These are phyloP conservation scores for Cryptococcus sp. DNA, from an alignment of 1,284 basidiomycete genomes.

Conservation along the genomic window DNA sequence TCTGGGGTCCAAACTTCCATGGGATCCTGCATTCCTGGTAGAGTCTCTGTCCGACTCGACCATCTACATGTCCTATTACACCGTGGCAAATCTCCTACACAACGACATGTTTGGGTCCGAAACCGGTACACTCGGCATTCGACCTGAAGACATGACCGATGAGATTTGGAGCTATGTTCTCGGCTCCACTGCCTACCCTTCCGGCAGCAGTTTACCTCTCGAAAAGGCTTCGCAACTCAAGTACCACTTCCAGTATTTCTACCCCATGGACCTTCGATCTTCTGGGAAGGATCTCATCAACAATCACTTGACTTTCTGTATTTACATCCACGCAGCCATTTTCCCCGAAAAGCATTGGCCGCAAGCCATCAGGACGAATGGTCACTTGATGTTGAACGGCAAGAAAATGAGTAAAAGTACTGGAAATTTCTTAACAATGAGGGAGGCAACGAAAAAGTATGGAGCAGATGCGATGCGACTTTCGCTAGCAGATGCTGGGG, in stretches of 20 bases:
- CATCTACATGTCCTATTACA: conserved; percentile 99
- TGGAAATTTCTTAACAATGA: conserved; percentile 53
- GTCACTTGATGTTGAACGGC: conserved; percentile 96
- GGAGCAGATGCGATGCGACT: conserved; percentile 69
- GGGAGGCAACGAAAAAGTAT: conserved; percentile 49
- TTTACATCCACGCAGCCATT: conserved; percentile 91
- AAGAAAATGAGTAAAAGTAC: conserved; percentile 99
- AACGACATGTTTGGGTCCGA: conserved; percentile 71
- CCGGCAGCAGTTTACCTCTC: conserved; percentile 56
- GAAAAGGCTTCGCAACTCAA: conserved; percentile 81
- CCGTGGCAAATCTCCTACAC: conserved; percentile 83
- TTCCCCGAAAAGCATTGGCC: conserved; percentile 96
- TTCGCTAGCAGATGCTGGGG: conserved; percentile 92
- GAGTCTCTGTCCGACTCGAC: conserved; percentile 97
- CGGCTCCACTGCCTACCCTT: conserved; percentile 70
- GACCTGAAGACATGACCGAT: conserved; percentile 89
- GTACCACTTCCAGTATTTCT: conserved; percentile 95
- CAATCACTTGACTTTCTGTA: conserved; percentile 91
- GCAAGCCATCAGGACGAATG: conserved; percentile 85
- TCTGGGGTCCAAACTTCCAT: conserved; percentile 91
- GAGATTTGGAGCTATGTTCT: conserved; percentile 97
- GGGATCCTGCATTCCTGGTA: conserved; percentile 95
- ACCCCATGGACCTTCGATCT: conserved; percentile 96
- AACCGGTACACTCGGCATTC: conserved; percentile 79
- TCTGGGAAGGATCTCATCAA: conserved; percentile 98